Evolutionary conservation across 1,284 basidiomycete genomes (phyloP).

Genomic region (Puccinia coronata): DNA sequence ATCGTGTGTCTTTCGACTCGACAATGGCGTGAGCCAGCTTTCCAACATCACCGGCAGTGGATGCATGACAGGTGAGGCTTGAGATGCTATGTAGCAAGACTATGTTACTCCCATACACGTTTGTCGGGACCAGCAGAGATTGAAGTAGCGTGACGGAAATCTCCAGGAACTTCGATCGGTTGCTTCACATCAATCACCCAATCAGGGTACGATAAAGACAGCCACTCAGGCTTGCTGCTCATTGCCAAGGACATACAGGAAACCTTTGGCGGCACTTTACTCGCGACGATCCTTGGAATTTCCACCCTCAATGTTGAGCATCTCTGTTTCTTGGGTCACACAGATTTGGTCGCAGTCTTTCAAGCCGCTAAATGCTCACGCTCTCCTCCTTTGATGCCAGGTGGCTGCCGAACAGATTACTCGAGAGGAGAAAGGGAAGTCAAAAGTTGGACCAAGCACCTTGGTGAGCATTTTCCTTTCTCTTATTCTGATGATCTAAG

Average conservation of each 20-base stretch:
- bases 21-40: conserved; percentile 76
- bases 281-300: conserved; percentile 19
- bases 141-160: conserved; percentile 51
- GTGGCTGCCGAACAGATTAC: background rate
- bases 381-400: background rate
- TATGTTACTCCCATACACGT: background rate
- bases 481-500: background rate
- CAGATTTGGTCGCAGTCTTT: no score
- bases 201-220: background rate
- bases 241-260: background rate
- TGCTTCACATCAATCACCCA: conserved; percentile 64
- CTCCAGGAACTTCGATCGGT: conserved; percentile 59
- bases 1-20: conserved; percentile 66
- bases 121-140: conserved; percentile 54
- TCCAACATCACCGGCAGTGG: conserved; percentile 84
- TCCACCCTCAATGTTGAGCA: conserved; percentile 37
- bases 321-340: background rate
- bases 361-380: background rate
- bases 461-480: background rate
- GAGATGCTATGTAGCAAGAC: conserved; percentile 66
- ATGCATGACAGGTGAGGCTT: conserved; percentile 75
- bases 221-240: background rate
- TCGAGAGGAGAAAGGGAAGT: background rate
- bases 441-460: background rate
- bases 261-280: background rate